These are phyloP conservation scores for Alternaria conjuncta DNA, from an alignment of 2,329 filamentous ascomycete species.

Conservation along the genomic window DNA sequence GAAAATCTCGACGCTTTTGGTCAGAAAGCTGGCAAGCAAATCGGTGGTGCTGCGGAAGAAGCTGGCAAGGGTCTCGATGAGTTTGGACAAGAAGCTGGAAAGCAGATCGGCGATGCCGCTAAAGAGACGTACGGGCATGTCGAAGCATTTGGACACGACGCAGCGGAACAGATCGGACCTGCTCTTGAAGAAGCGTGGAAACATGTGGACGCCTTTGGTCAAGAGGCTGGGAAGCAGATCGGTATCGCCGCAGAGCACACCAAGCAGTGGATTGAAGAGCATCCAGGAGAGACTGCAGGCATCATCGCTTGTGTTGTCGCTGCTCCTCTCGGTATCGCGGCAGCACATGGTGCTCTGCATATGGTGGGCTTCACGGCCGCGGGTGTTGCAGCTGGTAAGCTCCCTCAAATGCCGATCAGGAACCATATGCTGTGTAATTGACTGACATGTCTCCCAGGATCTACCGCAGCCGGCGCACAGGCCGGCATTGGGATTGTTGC, in stretches of 20 bases:
- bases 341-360: background rate
- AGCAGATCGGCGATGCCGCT: background rate
- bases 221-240: conserved; percentile 7
- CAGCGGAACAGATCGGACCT: background rate
- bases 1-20: too few species aligned
- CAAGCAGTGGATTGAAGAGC: conserved; percentile 16
- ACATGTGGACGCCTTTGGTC: conserved; percentile 3
- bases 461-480: conserved; percentile 20
- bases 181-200: conserved; percentile 12
- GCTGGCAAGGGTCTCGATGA: too few species aligned
- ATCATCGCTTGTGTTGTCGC: conserved; percentile 11
- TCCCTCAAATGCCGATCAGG: too few species aligned
- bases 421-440: too few species aligned
- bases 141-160: conserved; percentile 9
- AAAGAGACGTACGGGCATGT: background rate
- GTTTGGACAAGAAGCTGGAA: background rate
- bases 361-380: conserved; percentile 16
- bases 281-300: conserved; percentile 14
- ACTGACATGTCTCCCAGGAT: conserved; percentile 8
- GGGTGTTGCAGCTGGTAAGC: conserved; percentile 4
- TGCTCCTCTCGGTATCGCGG: conserved; percentile 9
- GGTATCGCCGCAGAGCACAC: background rate
- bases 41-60: too few species aligned
- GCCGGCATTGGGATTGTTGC: conserved; percentile 20
- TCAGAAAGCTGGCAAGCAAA: too few species aligned